phyloP scores from a whole-genome alignment of 768 basidiomycete species.

The Mycena olivaceomarginata region DNA sequence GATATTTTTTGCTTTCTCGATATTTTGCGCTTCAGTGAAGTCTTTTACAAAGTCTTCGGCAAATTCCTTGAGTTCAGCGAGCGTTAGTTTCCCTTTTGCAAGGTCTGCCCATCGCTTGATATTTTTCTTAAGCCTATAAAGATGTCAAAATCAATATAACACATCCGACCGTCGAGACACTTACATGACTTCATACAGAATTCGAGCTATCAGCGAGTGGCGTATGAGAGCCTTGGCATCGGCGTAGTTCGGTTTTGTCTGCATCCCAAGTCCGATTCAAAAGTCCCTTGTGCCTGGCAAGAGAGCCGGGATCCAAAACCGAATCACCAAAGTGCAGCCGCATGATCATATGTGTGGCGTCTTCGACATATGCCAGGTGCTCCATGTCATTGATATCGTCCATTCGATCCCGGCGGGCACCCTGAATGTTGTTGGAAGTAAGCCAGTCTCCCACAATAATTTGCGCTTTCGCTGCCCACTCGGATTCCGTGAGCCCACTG shows the following conservation, averaged over 20 bases:
- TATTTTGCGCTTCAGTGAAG: slow-evolving; percentile 4
- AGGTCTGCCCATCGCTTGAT: too few relatives aligned
- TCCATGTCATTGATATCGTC: too few relatives aligned
- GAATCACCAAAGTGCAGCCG: slow-evolving; percentile 49
- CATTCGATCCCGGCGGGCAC: slow-evolving; percentile 44
- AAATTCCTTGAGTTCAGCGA: too few relatives aligned
- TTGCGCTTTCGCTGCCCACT: slow-evolving; percentile 46
- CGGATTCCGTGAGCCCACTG: slow-evolving; percentile 41
- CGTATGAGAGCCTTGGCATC: slow-evolving; percentile 46
- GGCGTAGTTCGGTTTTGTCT: slow-evolving; percentile 50
- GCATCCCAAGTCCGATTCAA: slow-evolving; percentile 52
- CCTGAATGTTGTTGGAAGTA: slow-evolving; percentile 49
- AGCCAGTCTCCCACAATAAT: slow-evolving; percentile 55
- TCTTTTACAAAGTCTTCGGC: too few relatives aligned
- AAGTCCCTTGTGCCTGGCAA: slow-evolving; percentile 51
- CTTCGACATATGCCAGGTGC: slow-evolving; percentile 49
- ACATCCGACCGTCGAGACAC: too few relatives aligned
- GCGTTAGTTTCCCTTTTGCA: too few relatives aligned
- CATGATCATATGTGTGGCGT: slow-evolving; percentile 50
- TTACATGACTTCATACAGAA: too few relatives aligned
- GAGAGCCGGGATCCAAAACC: slow-evolving; percentile 49
- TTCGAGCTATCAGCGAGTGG: too few relatives aligned
- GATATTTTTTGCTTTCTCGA: slow-evolving; percentile 17
- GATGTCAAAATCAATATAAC: too few relatives aligned
- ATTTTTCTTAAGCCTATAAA: too few relatives aligned